Base-by-base conservation (phyloP, 768 basidiomycete genomes). In the Mycena maculata region DNA sequence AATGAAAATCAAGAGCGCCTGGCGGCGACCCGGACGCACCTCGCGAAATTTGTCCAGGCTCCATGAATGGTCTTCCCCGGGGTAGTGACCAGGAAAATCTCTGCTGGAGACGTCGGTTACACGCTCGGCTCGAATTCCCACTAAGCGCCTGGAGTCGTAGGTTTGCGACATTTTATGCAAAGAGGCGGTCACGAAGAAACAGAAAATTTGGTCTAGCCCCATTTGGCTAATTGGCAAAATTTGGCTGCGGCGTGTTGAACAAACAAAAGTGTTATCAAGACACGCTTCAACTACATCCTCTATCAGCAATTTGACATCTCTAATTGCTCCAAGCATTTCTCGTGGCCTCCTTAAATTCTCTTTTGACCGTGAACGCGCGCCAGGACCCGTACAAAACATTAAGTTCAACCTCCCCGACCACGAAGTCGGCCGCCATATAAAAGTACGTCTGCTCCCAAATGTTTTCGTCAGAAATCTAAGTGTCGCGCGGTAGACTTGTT, bases 51-150 rank as follows among this genome's bases (percentile, higher is more conserved):
- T 85, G 47, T 81, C 75, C 41, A 96, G 79, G 76, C 90, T 83
- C 96, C 96, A 99, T 1, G 90, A 86, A 74, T 95, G 85, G 75
- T 96, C 93, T 75, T 96, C 93, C 54, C 84, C 88, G 1, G 94
- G 91, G 72, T 92, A 89, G 73, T 97, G 91, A 0, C 96, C 96
- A 2, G 97, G 97, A 74, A 89, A 98, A 69, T 98, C 93, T 12
- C 93, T 92, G 72, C 90, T 95, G 0, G 95, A 92, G 15, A 98
- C 90, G 80, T 97, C 79, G 0, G 89, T 86, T 38, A 93, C 86
- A 8, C 88, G 85, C 74, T 95, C 94, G 45, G 89, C 85, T 45
- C 86, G 83, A 25, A 94, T 78, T 39, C 86, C 86, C 16, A 95
- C 92, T 55, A 93, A 87, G 55, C 89, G 79, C 45, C 85, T 78